phyloP scores from a whole-genome alignment of 495 filamentous ascomycete species.

The Aspergillus baeticus region DNA sequence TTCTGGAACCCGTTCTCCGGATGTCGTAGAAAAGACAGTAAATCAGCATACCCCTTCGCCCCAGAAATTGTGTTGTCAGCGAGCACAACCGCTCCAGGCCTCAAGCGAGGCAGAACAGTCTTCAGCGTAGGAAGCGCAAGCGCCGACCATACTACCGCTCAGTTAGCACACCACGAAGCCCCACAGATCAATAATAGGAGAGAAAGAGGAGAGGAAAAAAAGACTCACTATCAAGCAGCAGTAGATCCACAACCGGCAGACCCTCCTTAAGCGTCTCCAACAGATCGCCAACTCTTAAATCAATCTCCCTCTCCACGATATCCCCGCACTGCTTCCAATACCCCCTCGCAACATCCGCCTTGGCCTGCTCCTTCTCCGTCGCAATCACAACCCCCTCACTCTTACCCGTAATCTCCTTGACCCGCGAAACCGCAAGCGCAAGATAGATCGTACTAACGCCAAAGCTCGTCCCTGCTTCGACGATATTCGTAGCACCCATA shows the following conservation, averaged over 20 bases:
- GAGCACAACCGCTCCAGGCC: slow-evolving; percentile 45
- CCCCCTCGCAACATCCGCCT: slow-evolving; percentile 42
- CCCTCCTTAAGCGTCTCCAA: slow-evolving; percentile 45
- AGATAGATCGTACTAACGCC: slow-evolving; percentile 60
- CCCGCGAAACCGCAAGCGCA: slow-evolving; percentile 47
- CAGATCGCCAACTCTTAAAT: slow-evolving; percentile 53
- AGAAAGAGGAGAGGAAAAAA: not conserved
- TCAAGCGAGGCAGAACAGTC: slow-evolving; percentile 41
- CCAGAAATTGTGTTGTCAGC: slow-evolving; percentile 44
- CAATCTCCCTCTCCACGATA: slow-evolving; percentile 42
- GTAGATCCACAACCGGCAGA: slow-evolving; percentile 45
- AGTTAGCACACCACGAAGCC: no score
- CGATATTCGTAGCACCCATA: slow-evolving; percentile 43
- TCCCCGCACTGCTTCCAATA: slow-evolving; percentile 48
- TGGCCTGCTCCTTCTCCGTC: slow-evolving; percentile 52
- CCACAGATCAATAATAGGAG: no score
- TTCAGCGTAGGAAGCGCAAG: slow-evolving; percentile 49
- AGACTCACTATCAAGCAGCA: slow-evolving; percentile 55
- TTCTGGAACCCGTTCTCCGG: slow-evolving; percentile 4
- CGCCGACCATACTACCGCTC: slow-evolving; percentile 46
- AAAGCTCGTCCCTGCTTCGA: slow-evolving; percentile 56
- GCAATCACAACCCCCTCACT: slow-evolving; percentile 47
- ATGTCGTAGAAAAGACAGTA: not conserved
- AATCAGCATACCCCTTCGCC: not conserved
- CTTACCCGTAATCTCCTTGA: slow-evolving; percentile 11